phyloP scores from a whole-genome alignment of 345 rosid species.

The Chamaenerion angustifolium region DNA sequence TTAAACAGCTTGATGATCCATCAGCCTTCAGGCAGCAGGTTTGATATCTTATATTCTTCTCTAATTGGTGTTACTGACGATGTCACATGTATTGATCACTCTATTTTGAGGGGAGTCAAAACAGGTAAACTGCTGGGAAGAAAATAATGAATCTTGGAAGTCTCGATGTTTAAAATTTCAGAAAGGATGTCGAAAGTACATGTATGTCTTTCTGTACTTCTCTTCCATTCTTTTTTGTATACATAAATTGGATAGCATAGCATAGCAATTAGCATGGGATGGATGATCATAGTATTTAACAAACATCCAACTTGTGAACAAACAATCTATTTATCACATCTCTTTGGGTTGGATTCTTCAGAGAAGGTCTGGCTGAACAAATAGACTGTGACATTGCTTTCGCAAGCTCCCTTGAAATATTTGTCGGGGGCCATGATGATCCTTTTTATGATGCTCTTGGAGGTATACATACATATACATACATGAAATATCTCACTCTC shows the following conservation, averaged over 20 bases:
- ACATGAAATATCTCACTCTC: too few species aligned
- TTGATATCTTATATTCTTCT: neutral
- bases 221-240: too few species aligned
- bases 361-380: conserved; percentile 96
- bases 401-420: conserved; percentile 88
- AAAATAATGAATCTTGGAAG: conserved; percentile 61
- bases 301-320: too few species aligned
- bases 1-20: neutral
- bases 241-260: too few species aligned
- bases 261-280: too few species aligned
- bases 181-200: conserved; percentile 51
- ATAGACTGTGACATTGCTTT: conserved; percentile 90
- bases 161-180: conserved; percentile 86
- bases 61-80: neutral
- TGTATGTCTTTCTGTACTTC: too few species aligned
- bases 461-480: conserved; percentile 37
- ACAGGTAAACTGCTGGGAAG: conserved; percentile 86
- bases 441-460: conserved; percentile 95
- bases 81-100: neutral
- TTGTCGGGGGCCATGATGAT: conserved; percentile 97
- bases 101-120: neutral
- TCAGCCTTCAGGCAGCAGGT: neutral
- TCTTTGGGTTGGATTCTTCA: conserved; percentile 16
- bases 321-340: neutral
- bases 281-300: too few species aligned